Base-by-base conservation (phyloP, 805 yeast species). In the Kodamaea laetipori region DNA sequence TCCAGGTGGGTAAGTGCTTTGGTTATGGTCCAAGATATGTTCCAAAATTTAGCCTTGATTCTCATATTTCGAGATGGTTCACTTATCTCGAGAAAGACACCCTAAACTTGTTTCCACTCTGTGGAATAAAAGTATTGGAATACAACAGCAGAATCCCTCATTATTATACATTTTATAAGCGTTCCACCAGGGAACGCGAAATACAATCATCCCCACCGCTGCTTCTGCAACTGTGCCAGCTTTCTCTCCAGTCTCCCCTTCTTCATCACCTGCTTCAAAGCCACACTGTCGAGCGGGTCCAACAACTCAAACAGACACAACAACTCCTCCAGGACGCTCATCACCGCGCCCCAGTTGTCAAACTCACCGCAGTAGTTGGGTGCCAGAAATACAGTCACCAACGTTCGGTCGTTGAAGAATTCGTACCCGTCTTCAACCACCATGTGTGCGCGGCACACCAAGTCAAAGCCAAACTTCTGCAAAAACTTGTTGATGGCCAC, bases 331-430 rank as follows among this genome's bases (percentile, higher is more conserved):
- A 88, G 80, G 11, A 92, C 98, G 54, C 95, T 83, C 98, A 92
- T 92, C 4, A 92, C 97, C 2, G 99, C 99, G 17, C 96, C 97
- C 96, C 96, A 89, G 57, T 89, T 89, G 61, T 90, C 88, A 57
- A 83, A 83, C 62, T 83, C 90, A n/a, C 90, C 89, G 56, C 89
- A 83, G 60, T 83, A 83, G 60, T 83, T 83, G 8, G 89, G 90
- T 2, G 90, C 90, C 41, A 82, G 75, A 57, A 83, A 83, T 16
- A 83, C 88, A 0, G 90, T 83, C 17, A 84, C 89, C 50, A 83
- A 67, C 7, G 84, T 78, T 25, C 86, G 66, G 57, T 84, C 87
- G 53, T 83, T 82, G 69, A 83, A 83, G 54, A 83, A 83, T 61
- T 83, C 90, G 60, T 83, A 83, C 6, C 90, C 90, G 55, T 83